Conservation (phyloP, 768 basidiomycete species). For the Boletus coccyginus region DNA sequence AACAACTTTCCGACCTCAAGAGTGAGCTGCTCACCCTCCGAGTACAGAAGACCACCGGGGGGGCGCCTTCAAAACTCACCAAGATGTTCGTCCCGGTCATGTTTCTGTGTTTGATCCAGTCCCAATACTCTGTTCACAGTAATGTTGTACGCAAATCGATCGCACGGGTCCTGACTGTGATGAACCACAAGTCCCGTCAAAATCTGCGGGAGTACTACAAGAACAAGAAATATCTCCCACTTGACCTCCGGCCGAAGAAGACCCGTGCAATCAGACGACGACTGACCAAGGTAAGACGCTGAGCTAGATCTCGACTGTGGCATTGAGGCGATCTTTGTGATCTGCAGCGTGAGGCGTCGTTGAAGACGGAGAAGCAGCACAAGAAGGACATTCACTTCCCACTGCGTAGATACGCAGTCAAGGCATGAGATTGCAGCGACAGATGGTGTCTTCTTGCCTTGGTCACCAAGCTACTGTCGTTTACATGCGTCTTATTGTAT, state of each 20-base stretch:
- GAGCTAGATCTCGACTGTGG: not conserved
- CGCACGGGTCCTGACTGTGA: slow-evolving; percentile 96
- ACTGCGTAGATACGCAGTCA: slow-evolving; percentile 90
- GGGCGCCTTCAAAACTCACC: slow-evolving; percentile 92
- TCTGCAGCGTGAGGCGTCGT: slow-evolving; percentile 71
- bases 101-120: not conserved
- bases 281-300: slow-evolving; percentile 74
- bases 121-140: slow-evolving; percentile 43
- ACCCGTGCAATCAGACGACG: slow-evolving; percentile 97
- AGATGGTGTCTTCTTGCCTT: slow-evolving; percentile 18
- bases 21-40: slow-evolving; percentile 89
- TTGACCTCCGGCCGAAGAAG: slow-evolving; percentile 97
- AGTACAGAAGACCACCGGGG: slow-evolving; percentile 97
- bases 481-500: slow-evolving; percentile 37
- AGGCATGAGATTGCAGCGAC: slow-evolving; percentile 57
- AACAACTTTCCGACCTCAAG: slow-evolving; percentile 94
- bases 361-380: slow-evolving; percentile 88
- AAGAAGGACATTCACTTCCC: slow-evolving; percentile 98
- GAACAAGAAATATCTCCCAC: slow-evolving; percentile 92
- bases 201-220: slow-evolving; percentile 98
- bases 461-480: slow-evolving; percentile 20
- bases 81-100: slow-evolving; percentile 73
- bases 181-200: slow-evolving; percentile 97
- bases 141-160: slow-evolving; percentile 97
- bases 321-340: slow-evolving; percentile 6